A percentile compares a stretch with the other conserved stretches of the same genome.
Conservation (phyloP, 768 basidiomycete species). For the Suillus subluteus region DNA sequence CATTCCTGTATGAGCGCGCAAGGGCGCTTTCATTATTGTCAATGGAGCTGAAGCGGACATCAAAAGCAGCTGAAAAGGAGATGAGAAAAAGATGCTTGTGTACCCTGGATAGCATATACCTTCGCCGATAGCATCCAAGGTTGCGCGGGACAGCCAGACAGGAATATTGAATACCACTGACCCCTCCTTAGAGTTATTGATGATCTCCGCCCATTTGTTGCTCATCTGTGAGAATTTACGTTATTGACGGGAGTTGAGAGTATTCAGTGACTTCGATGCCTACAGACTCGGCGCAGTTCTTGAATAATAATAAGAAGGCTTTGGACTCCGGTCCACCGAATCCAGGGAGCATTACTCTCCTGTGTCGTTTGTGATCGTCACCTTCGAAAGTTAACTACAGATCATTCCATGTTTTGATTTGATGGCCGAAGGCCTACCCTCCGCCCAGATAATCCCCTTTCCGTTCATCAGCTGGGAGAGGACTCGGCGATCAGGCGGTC, state of each 20-base stretch:
- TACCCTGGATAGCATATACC: constrained; percentile 31
- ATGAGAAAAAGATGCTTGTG: background rate
- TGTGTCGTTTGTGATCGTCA: constrained; percentile 53
- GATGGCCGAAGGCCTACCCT: constrained; percentile 36
- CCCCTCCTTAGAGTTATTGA: constrained; percentile 13
- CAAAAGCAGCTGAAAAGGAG: constrained; percentile 45
- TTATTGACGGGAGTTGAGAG: background rate
- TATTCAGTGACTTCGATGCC: background rate
- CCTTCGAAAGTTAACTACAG: constrained; percentile 21
- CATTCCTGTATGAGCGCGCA: constrained; percentile 13
- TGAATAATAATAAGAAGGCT: constrained; percentile 58
- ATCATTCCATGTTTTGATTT: background rate
- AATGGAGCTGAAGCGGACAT: constrained; percentile 49
- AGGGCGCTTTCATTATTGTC: constrained; percentile 18
- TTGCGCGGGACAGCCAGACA: constrained; percentile 43
- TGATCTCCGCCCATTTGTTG: constrained; percentile 27
- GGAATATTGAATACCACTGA: constrained; percentile 28
- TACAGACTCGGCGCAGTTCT: constrained; percentile 35
- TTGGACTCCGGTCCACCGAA: constrained; percentile 57
- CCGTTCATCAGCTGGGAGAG: constrained; percentile 30
- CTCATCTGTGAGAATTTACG: constrained; percentile 22
- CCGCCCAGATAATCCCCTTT: constrained; percentile 43
- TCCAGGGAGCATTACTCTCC: constrained; percentile 57
- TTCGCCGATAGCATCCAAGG: constrained; percentile 54
- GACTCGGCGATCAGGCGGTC: constrained; percentile 32